Evolutionary conservation across 306 rosid species (phyloP).

Genomic region (Rosa rugosa): DNA sequence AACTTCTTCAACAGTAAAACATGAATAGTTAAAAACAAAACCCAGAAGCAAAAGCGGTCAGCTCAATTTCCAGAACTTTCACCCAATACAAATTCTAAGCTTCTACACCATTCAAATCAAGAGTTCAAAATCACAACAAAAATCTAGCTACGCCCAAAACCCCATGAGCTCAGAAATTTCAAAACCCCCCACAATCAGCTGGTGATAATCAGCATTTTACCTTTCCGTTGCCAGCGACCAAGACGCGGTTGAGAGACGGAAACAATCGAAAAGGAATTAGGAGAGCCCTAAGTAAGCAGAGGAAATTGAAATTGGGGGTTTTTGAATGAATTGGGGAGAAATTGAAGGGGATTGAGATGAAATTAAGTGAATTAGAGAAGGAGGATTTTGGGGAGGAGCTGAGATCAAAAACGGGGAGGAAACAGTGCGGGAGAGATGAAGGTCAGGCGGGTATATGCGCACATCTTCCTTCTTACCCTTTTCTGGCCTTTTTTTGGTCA

Average conservation of each 20-base stretch:
- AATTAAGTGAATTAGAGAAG: background rate
- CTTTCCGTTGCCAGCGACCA: background rate
- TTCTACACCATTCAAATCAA: background rate
- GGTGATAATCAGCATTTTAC: background rate
- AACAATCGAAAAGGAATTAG: background rate
- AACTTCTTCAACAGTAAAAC: background rate
- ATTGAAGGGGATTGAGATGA: background rate
- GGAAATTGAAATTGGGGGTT: background rate
- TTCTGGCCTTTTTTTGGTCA: background rate
- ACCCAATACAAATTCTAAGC: no score
- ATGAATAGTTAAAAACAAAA: no score
- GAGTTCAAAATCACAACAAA: background rate
- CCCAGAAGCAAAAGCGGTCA: no score
- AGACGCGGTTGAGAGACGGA: background rate
- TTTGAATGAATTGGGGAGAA: background rate
- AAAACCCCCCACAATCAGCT: background rate
- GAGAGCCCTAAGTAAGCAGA: no score
- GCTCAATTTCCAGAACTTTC: no score
- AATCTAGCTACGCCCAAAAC: background rate
- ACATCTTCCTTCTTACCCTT: background rate
- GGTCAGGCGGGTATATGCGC: background rate
- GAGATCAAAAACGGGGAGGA: background rate
- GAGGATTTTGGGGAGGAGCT: background rate
- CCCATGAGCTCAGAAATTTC: background rate
- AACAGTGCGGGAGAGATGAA: background rate